A percentile compares a stretch with the other conserved stretches of the same genome.
phyloP scores from a whole-genome alignment of 2,329 filamentous ascomycete species.

The Scedosporium dehoogii region DNA sequence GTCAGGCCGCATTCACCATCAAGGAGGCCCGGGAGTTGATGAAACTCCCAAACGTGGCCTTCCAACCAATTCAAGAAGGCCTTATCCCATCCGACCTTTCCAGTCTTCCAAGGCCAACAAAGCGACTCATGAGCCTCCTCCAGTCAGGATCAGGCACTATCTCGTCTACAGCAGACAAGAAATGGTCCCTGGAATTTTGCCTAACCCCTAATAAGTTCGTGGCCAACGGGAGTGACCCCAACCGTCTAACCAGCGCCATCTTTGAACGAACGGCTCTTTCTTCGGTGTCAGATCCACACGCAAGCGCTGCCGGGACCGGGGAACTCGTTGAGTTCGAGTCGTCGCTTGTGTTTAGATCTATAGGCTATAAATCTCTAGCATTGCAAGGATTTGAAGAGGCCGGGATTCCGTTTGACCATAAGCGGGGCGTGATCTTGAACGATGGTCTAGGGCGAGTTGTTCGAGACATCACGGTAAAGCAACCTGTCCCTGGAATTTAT shows the following conservation, averaged over 20 bases:
- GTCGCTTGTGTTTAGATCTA: conserved; percentile 77
- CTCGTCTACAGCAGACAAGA: conserved; percentile 48
- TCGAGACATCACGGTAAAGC: conserved; percentile 23
- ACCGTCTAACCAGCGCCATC: conserved; percentile 50
- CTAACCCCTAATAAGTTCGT: conserved; percentile 66
- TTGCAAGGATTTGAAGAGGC: conserved; percentile 65
- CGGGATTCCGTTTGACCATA: conserved; percentile 67
- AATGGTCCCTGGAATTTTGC: conserved; percentile 80
- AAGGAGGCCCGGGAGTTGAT: conserved; percentile 88
- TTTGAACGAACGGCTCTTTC: conserved; percentile 55
- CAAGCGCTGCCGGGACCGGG: conserved; percentile 37
- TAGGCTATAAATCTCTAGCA: conserved; percentile 80
- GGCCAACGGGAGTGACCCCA: conserved; percentile 31
- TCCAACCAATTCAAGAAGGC: conserved; percentile 55
- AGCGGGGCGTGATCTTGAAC: conserved; percentile 69
- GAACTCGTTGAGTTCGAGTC: conserved; percentile 48
- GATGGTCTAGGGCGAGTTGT: conserved; percentile 67
- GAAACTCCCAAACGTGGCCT: conserved; percentile 61
- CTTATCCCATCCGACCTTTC: conserved; percentile 60
- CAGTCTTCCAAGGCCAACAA: conserved; percentile 63
- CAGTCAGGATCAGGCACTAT: conserved; percentile 41
- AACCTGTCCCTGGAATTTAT: conserved; percentile 61
- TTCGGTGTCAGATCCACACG: conserved; percentile 42
- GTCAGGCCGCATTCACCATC: conserved; percentile 81
- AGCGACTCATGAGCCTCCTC: conserved; percentile 67